These are phyloP conservation scores for Malus fusca DNA, from an alignment of 306 rosid species.

Conservation along the genomic window DNA sequence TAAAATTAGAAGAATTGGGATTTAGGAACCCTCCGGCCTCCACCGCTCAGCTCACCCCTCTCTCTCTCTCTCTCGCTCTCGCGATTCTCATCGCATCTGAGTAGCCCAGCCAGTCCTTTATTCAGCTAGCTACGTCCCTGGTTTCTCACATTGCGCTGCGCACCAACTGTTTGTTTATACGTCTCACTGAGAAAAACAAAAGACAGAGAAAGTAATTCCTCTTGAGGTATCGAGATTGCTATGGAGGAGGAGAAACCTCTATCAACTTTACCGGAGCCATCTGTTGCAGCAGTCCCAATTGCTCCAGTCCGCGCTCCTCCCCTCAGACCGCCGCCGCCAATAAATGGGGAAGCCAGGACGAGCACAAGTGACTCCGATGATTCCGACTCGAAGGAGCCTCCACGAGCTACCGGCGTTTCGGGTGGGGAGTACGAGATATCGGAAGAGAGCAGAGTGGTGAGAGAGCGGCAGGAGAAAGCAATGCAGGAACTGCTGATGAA, in stretches of 20 bases:
- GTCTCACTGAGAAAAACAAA: not conserved
- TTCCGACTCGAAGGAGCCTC: constrained; percentile 33
- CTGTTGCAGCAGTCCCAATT: not conserved
- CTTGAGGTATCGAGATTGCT: constrained; percentile 24
- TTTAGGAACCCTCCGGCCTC: too few relatives aligned
- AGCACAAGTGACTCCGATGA: constrained; percentile 62
- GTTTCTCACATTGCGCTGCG: not conserved
- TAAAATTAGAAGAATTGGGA: too few relatives aligned
- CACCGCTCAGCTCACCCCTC: too few relatives aligned
- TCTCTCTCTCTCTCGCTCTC: too few relatives aligned
- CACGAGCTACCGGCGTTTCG: constrained; percentile 32
- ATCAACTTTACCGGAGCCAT: not conserved
- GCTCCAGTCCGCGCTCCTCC: constrained; percentile 50
- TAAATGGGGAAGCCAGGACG: constrained; percentile 55
- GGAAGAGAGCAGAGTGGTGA: constrained; percentile 62
- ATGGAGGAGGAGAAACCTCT: constrained; percentile 44
- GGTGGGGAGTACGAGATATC: constrained; percentile 70
- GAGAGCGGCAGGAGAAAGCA: constrained; percentile 84
- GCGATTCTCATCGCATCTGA: too few relatives aligned
- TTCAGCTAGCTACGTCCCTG: too few relatives aligned
- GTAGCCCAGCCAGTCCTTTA: too few relatives aligned
- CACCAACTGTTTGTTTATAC: not conserved
- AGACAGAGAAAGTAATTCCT: not conserved
- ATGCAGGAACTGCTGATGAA: constrained; percentile 71
- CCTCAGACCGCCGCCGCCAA: constrained; percentile 34